Conservation (phyloP, 2,329 filamentous ascomycete genomes). For the Phyllosticta citriasiana region DNA sequence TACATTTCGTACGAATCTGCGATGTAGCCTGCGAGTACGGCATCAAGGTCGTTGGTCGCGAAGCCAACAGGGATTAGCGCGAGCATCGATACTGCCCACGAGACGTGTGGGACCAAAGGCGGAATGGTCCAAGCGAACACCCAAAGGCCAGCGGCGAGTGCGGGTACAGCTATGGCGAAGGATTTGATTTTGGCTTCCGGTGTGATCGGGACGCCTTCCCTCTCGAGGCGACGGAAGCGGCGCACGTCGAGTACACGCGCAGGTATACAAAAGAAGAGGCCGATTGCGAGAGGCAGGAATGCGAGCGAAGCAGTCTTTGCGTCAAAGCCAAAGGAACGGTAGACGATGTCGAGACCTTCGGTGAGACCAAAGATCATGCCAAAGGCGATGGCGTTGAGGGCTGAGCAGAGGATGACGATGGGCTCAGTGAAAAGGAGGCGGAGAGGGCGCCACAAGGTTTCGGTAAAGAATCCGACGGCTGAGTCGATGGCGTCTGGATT, state of each 20-base stretch:
- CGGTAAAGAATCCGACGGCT: not conserved
- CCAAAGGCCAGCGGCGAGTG: conserved; percentile 5
- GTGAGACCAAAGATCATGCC: conserved; percentile 5
- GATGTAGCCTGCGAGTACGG: conserved; percentile 4
- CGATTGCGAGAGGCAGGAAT: conserved; percentile 2
- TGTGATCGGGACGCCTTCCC: not conserved
- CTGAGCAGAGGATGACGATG: conserved; percentile 9
- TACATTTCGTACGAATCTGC: conserved; percentile 9
- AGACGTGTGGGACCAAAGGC: conserved; percentile 1
- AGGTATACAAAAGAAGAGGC: conserved; percentile 3
- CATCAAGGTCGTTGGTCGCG: conserved; percentile 6
- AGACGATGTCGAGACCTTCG: conserved; percentile 11
- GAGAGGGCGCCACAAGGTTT: conserved; percentile 1
- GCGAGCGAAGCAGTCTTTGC: conserved; percentile 2
- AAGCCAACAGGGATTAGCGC: conserved; percentile 9
- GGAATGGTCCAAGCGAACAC: conserved; percentile 7
- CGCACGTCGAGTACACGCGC: not conserved
- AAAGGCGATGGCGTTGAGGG: conserved; percentile 2
- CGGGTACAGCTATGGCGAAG: conserved; percentile 4
- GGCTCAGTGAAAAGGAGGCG: conserved; percentile 10
- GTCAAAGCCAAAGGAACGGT: not conserved
- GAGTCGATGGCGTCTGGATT: conserved; percentile 8
- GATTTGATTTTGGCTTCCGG: conserved; percentile 5
- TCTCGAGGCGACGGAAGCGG: not conserved
- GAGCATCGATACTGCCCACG: not conserved